A percentile compares a stretch with the other conserved stretches of the same genome.
Evolutionary conservation across 441 rosid species (phyloP).

Genomic region (Adansonia madagascariensis): DNA sequence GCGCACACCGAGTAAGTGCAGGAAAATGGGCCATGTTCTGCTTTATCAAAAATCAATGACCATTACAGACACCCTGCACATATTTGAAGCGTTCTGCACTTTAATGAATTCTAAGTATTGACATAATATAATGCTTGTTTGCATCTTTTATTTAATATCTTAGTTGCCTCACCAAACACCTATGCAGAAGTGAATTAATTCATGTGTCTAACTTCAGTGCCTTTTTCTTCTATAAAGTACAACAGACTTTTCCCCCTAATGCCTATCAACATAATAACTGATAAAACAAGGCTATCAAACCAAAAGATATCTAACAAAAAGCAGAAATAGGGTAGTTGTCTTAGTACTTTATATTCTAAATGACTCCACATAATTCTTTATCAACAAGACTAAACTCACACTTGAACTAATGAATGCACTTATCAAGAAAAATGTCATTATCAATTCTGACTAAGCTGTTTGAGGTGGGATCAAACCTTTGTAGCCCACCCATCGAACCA

Average conservation of each 20-base stretch:
- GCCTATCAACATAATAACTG: neutral
- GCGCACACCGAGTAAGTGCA: neutral
- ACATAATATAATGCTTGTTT: neutral
- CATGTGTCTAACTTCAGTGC: neutral
- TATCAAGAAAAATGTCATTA: neutral
- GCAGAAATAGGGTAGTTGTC: neutral
- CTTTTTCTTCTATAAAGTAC: neutral
- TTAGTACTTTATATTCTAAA: neutral
- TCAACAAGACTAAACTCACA: conserved; percentile 3
- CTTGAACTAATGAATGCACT: conserved; percentile 19
- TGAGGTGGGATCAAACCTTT: conserved; percentile 53
- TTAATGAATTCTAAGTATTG: neutral
- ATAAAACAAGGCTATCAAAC: neutral
- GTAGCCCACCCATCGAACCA: conserved; percentile 90
- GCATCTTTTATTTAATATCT: neutral
- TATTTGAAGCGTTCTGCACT: neutral
- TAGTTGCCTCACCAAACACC: neutral
- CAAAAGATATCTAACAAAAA: neutral
- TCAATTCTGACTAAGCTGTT: neutral
- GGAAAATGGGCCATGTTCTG: neutral
- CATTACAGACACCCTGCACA: neutral
- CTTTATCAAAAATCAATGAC: neutral
- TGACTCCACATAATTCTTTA: neutral
- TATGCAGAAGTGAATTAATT: neutral
- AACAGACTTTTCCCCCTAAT: neutral